phyloP scores from a whole-genome alignment of 2,329 filamentous ascomycete genomes.

The Fusarium piperis region DNA sequence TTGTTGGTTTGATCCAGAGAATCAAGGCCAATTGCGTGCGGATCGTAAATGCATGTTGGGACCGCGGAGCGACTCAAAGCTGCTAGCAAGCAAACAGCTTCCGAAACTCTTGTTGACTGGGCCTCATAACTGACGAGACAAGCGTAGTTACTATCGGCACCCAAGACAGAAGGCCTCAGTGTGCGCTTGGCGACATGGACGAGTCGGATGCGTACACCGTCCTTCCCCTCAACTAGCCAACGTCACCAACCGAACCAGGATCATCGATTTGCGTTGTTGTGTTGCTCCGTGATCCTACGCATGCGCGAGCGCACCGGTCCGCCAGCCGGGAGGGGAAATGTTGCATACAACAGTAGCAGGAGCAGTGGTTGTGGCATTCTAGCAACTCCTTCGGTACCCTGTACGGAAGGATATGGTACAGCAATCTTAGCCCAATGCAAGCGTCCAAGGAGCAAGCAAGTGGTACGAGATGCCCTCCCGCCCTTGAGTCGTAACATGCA shows the following conservation, averaged over 20 bases:
- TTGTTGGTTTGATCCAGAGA: not conserved
- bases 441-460: slow-evolving; percentile 27
- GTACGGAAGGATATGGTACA: slow-evolving; percentile 1
- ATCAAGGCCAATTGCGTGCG: not conserved
- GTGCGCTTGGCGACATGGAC: slow-evolving; percentile 29
- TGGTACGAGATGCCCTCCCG: slow-evolving; percentile 37
- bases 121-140: slow-evolving; percentile 23
- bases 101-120: not conserved
- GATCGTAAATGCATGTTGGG: not conserved
- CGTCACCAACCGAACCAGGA: slow-evolving; percentile 27
- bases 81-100: not conserved
- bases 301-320: slow-evolving; percentile 51
- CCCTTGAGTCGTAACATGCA: slow-evolving; percentile 33
- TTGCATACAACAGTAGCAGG: slow-evolving; percentile 10
- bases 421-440: slow-evolving; percentile 27
- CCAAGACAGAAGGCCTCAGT: slow-evolving; percentile 22
- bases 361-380: slow-evolving; percentile 8
- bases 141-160: slow-evolving; percentile 45
- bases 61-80: not conserved
- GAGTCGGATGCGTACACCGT: slow-evolving; percentile 13
- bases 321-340: slow-evolving; percentile 36
- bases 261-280: slow-evolving; percentile 41
- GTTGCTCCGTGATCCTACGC: slow-evolving; percentile 42
- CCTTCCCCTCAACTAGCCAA: slow-evolving; percentile 11
- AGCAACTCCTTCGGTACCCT: not conserved